Evolutionary conservation across 352 stramenopile genomes (phyloP).

Genomic region (Phytophthora cryptogea): DNA sequence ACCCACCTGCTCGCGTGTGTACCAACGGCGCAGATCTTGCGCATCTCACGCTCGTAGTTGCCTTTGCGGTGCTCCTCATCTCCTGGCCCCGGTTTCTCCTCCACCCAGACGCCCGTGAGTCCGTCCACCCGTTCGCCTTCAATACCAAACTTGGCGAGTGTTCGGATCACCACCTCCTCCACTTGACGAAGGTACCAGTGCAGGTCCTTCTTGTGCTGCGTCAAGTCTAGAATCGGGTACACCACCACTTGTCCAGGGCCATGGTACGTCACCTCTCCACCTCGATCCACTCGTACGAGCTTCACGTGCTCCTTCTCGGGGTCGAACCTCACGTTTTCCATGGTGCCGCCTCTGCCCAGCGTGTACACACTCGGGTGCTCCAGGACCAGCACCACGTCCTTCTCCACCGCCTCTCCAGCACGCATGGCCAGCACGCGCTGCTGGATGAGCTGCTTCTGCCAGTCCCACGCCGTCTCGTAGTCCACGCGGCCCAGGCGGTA

Average conservation of each 20-base stretch:
- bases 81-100: constrained; percentile 36
- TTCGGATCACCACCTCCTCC: constrained; percentile 96
- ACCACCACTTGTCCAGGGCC: constrained; percentile 97
- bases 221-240: constrained; percentile 98
- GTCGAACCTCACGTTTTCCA: constrained; percentile 86
- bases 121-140: constrained; percentile 90
- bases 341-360: constrained; percentile 94
- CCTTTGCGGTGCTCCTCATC: constrained; percentile 25
- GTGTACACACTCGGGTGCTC: constrained; percentile 97
- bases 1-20: constrained; percentile 97
- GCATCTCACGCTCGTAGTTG: constrained; percentile 62
- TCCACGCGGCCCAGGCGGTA: constrained; percentile 75
- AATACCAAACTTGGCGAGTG: constrained; percentile 88
- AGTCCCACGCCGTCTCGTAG: constrained; percentile 87
- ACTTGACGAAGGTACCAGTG: constrained; percentile 97
- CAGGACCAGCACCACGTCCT: constrained; percentile 55
- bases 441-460: constrained; percentile 89
- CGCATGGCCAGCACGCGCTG: constrained; percentile 65
- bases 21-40: constrained; percentile 97
- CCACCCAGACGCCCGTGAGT: constrained; percentile 97
- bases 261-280: constrained; percentile 99
- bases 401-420: constrained; percentile 43
- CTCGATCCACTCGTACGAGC: constrained; percentile 98
- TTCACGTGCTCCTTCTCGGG: constrained; percentile 65
- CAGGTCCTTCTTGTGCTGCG: constrained; percentile 94